These are phyloP conservation scores for Boletellus dicymbophilus DNA, from an alignment of 1,284 basidiomycete species.

Conservation along the genomic window DNA sequence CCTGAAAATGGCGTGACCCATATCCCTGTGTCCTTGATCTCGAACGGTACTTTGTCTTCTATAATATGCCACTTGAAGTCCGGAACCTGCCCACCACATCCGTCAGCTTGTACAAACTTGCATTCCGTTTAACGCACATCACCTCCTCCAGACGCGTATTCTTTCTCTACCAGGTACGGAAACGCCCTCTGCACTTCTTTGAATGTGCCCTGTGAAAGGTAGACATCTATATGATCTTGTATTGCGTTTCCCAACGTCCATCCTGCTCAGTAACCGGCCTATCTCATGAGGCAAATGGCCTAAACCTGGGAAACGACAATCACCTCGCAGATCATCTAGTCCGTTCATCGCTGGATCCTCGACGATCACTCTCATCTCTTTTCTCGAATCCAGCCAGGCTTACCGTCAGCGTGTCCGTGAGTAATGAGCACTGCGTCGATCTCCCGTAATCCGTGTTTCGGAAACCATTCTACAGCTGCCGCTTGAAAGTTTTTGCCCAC, in stretches of 20 bases:
- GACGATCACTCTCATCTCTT: slow-evolving; percentile 7
- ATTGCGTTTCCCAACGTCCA: slow-evolving; percentile 74
- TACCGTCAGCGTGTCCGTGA: slow-evolving; percentile 79
- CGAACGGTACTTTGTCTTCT: slow-evolving; percentile 61
- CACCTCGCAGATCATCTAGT: slow-evolving; percentile 78
- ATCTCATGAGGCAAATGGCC: slow-evolving; percentile 4
- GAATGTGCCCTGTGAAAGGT: slow-evolving; percentile 66
- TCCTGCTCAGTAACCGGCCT: slow-evolving; percentile 39
- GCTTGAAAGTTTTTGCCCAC: slow-evolving; percentile 81
- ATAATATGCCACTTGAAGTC: slow-evolving; percentile 82
- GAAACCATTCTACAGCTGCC: slow-evolving; percentile 79
- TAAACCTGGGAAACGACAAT: slow-evolving; percentile 10
- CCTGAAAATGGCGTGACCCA: slow-evolving; percentile 67
- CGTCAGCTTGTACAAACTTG: slow-evolving; percentile 1
- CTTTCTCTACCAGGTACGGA: slow-evolving; percentile 76
- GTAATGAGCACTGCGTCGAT: slow-evolving; percentile 82
- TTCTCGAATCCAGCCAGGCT: slow-evolving; percentile 19
- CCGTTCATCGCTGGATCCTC: slow-evolving; percentile 77
- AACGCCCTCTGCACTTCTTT: slow-evolving; percentile 66
- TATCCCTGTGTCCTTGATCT: slow-evolving; percentile 64
- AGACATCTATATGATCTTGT: slow-evolving; percentile 74
- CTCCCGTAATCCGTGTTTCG: slow-evolving; percentile 66
- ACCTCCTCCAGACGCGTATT: slow-evolving; percentile 77
- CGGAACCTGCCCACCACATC: slow-evolving; percentile 52
- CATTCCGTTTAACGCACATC: slow-evolving; percentile 49